Evolutionary conservation across 306 rosid species (phyloP).

Genomic region (Castanea crenata): DNA sequence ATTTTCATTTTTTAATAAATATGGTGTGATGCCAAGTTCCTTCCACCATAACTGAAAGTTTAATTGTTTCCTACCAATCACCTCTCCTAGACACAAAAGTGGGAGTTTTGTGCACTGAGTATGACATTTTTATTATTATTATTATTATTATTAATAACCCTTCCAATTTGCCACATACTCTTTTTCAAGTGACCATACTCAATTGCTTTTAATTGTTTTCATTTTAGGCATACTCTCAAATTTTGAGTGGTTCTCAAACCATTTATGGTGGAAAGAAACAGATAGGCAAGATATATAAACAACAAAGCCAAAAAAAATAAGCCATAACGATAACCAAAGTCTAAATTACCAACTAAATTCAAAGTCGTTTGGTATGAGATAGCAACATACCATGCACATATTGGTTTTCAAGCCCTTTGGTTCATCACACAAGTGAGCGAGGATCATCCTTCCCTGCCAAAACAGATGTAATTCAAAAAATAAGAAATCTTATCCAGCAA

Average conservation of each 20-base stretch:
- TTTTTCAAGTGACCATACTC: not conserved
- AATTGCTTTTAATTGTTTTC: not conserved
- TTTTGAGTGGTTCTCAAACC: not conserved
- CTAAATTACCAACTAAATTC: not conserved
- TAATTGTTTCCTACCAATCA: no score
- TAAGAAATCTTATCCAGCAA: not conserved
- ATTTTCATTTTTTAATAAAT: not conserved
- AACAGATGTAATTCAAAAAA: slow-evolving; percentile 28
- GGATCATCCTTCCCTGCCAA: slow-evolving; percentile 95
- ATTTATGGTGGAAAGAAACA: not conserved
- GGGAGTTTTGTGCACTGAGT: no score
- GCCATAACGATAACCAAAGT: not conserved
- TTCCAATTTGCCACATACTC: not conserved
- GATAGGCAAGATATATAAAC: not conserved
- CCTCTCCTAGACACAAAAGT: no score
- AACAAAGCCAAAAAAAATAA: not conserved
- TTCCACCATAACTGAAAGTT: no score
- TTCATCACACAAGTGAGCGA: slow-evolving; percentile 95
- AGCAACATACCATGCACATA: slow-evolving; percentile 89
- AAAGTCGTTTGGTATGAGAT: not conserved
- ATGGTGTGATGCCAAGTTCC: no score
- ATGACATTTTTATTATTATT: no score
- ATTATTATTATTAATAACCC: no score
- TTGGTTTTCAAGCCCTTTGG: slow-evolving; percentile 98
- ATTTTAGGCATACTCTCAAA: not conserved